Base-by-base conservation (phyloP, 495 filamentous ascomycete genomes). In the Aspergillus nidulans region DNA sequence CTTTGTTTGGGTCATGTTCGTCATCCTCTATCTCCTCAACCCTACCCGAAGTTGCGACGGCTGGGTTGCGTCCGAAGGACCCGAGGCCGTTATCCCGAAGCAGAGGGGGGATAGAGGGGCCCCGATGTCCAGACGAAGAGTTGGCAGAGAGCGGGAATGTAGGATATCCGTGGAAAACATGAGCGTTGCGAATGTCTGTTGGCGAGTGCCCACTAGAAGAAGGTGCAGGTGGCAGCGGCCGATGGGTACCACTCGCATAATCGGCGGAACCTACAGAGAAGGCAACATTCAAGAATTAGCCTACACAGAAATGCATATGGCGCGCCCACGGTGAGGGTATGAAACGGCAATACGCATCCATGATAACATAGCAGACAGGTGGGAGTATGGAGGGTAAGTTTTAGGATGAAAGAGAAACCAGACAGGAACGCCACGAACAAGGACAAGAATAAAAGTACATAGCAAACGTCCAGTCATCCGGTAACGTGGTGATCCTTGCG, bases 141-240 rank as follows among this genome's bases (percentile, higher is more conserved):
- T 72, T 71, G 55, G 76, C 62, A 60, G 79, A 65, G 52, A 82
- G 74, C 43, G 86, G 85, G 64, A 84, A 83, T 45, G 79, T 68
- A 42, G 85, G 80, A 58, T 91, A 88, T 30, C 83, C 83, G 40
- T 84, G 80, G 71, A 96, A 96, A 56, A 89, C 83, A 50, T 96
- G 90, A 25, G 85, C 74, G 32, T 85, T 82, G 45, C 90, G 87
- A 34, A 90, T 76, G 54, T 92, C 85, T 23, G 67, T 60, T 19
- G 65, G 59, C 47, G 66, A 59, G 28, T 62, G 57, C 21, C 57
- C 55, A 30, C 66, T 52, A 43, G 63, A 60, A 7, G 59, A 50
- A 21, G 61, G 59, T 40, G 51, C 64, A 49, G 59, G 66, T 53
- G 59, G 60, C 34, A 58, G 64, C 52, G 59, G 60, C 42, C 66